Conservation (phyloP, 352 stramenopile genomes). For the Phytopythium litorale region DNA sequence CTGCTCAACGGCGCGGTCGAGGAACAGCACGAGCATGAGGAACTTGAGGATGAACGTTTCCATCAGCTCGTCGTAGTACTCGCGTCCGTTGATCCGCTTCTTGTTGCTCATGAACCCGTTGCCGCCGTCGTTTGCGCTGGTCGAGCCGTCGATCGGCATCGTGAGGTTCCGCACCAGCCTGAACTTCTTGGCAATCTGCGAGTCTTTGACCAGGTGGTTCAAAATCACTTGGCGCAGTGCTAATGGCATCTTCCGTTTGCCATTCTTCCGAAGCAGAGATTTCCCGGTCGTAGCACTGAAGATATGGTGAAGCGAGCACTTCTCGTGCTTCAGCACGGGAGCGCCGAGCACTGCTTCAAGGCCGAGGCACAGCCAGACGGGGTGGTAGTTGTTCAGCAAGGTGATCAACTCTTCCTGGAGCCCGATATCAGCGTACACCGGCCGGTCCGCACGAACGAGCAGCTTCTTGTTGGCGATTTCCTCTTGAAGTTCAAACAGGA, state of each 20-base stretch:
- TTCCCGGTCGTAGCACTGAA: constrained; percentile 28
- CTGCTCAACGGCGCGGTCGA: constrained; percentile 84
- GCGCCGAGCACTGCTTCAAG: constrained; percentile 85
- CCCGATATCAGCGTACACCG: constrained; percentile 89
- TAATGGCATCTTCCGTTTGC: constrained; percentile 43
- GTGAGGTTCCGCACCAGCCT: constrained; percentile 70
- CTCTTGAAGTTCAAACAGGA: constrained; percentile 61
- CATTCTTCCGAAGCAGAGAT: constrained; percentile 16
- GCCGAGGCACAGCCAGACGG: constrained; percentile 88
- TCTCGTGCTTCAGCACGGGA: constrained; percentile 48
- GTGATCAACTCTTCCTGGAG: constrained; percentile 82
- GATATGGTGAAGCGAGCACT: constrained; percentile 49
- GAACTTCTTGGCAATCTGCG: constrained; percentile 51
- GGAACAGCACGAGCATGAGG: constrained; percentile 91
- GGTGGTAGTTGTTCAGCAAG: constrained; percentile 90
- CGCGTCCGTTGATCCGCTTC: constrained; percentile 65
- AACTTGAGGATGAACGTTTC: constrained; percentile 89
- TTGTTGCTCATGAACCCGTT: constrained; percentile 54
- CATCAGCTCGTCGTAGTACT: constrained; percentile 84
- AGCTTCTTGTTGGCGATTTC: constrained; percentile 75
- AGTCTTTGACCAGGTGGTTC: constrained; percentile 64
- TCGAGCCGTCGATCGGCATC: constrained; percentile 59
- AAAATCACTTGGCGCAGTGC: constrained; percentile 57
- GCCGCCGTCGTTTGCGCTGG: constrained; percentile 25
- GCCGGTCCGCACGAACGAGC: constrained; percentile 80